Evolutionary conservation across 345 rosid genomes (phyloP).

Genomic region (Arabidopsis arenosa): DNA sequence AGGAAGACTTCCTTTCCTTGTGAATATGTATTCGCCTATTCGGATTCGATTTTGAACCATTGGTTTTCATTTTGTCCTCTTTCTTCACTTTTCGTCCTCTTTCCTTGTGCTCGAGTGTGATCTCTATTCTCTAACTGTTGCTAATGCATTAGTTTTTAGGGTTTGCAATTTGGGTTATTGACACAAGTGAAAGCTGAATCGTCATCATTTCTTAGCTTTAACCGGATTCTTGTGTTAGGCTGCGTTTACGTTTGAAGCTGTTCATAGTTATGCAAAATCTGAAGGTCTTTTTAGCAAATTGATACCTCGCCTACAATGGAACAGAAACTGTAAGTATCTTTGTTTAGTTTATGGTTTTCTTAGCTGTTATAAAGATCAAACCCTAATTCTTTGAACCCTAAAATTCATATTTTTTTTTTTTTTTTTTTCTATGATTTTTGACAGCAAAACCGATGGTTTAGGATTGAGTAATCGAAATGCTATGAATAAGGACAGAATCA

Average conservation of each 20-base stretch:
- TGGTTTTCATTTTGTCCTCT: neutral
- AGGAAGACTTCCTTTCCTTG: neutral
- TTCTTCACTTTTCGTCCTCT: neutral
- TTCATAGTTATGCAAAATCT: neutral
- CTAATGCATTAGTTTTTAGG: neutral
- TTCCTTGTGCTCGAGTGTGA: neutral
- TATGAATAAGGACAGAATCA: slow-evolving; percentile 7
- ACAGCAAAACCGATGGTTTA: slow-evolving; percentile 10
- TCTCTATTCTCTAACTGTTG: neutral
- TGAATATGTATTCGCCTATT: neutral
- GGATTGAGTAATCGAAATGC: slow-evolving; percentile 2
- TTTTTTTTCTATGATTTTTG: neutral
- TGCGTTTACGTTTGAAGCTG: neutral
- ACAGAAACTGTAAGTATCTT: no score
- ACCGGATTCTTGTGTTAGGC: neutral
- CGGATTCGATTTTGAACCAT: neutral
- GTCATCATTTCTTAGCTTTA: neutral
- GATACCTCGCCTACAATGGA: no score
- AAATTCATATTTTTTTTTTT: no score
- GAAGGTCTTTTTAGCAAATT: neutral
- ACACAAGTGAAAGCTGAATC: neutral
- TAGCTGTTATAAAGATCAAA: no score
- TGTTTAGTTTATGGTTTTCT: no score
- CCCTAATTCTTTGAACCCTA: no score
- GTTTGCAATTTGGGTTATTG: neutral